Evolutionary conservation across 345 rosid genomes (phyloP), one percentile per base, ranked within the genome.

Genomic region (thale cress (Arabidopsis thaliana)): DNA sequence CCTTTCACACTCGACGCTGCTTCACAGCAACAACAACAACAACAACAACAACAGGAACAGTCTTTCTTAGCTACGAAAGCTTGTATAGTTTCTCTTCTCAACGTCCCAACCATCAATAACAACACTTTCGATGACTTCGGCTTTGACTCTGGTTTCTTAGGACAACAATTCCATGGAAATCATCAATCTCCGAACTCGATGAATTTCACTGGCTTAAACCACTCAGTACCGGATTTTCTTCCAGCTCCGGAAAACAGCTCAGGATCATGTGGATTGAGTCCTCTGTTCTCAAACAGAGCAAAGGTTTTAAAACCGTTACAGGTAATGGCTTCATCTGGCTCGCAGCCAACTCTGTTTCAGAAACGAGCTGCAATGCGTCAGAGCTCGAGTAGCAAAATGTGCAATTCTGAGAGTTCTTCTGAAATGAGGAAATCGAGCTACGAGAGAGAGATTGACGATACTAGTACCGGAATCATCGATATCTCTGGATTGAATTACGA

Each of bases 401-500:
- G 84, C 73, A 84, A 72, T 50, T 80, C 88, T 76, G 97, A 84
- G 74, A 51, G 75, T 37, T 75, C 83, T 42, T 75, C 83, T 22
- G 88, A 74, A 63, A 40, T 82, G 59, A 77, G 73, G 65, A 81
- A 66, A n/a, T 76, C 48, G 23, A 73, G 81, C 52, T 71, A 60
- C 55, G 73, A 78, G 69, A 53, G 42, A 42, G 78, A 72, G 51
- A 66, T 58, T 20, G 73, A 72, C 5, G 69, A 69, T 34, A 55
- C 42, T 0, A 32, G 53, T 53, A 73, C 82, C 53, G 89, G 56
- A 64, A 42, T 30, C 70, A 33, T 65, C 5, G 71, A 86, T 55
- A 78, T 84, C 68, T 87, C 91, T 3, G 85, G 91, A n/a, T 71
- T 90, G 72, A 89, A 86, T 82, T 85, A 87, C 64, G 96, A 93